Percentiles rank a stretch among this genome's conserved stretches.
Conservation (phyloP, 208 protist genomes). For the Leishmania amazonensis region DNA sequence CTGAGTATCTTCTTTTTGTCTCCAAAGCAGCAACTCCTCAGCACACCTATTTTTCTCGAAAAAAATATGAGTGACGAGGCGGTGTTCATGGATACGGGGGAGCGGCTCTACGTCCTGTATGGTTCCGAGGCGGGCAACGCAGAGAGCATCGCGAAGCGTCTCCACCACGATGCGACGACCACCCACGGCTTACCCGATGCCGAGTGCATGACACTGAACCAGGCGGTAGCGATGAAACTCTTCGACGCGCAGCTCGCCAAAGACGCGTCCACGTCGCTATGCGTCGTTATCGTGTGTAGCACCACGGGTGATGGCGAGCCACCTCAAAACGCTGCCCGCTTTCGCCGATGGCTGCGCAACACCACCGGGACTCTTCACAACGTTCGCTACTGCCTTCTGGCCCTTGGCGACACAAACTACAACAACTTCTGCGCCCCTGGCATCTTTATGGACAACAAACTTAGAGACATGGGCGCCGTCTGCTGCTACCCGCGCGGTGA, state of each 20-base stretch:
- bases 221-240: slow-evolving; percentile 36
- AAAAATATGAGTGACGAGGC: slow-evolving; percentile 15
- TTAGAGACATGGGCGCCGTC: slow-evolving; percentile 48
- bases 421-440: slow-evolving; percentile 70
- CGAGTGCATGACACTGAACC: slow-evolving; percentile 49
- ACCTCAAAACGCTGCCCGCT: slow-evolving; percentile 72
- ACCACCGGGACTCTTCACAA: slow-evolving; percentile 34
- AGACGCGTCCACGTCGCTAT: slow-evolving; percentile 25
- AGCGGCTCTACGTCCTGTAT: slow-evolving; percentile 52
- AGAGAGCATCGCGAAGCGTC: slow-evolving; percentile 61
- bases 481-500: slow-evolving; percentile 67
- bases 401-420: slow-evolving; percentile 84
- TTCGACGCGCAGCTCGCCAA: slow-evolving; percentile 34
- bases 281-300: slow-evolving; percentile 69
- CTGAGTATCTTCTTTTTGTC: neutral
- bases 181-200: slow-evolving; percentile 24
- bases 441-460: slow-evolving; percentile 57
- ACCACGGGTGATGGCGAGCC: slow-evolving; percentile 81
- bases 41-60: neutral
- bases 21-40: neutral
- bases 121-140: slow-evolving; percentile 71
- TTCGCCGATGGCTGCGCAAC: slow-evolving; percentile 64
- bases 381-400: slow-evolving; percentile 60
- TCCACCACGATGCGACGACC: slow-evolving; percentile 49
- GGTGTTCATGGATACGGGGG: slow-evolving; percentile 2